Conservation (phyloP, 768 basidiomycete genomes). For the Sarcomyxa edulis region DNA sequence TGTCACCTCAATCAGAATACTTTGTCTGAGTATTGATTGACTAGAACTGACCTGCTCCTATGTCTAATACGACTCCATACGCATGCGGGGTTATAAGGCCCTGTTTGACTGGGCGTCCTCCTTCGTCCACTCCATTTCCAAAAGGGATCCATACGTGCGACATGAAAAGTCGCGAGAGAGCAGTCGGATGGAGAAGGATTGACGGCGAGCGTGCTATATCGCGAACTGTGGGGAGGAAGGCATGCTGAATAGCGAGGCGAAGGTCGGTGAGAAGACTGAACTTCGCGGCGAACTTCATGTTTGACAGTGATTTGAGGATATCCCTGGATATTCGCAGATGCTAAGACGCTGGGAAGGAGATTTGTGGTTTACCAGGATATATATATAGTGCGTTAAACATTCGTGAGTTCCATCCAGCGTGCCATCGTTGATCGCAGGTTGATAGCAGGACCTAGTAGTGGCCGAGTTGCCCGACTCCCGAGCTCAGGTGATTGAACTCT, state of each 20-base stretch:
- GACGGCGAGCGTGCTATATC: constrained; percentile 34
- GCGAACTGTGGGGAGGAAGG: constrained; percentile 38
- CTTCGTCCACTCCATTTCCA: constrained; percentile 41
- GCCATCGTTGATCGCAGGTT: too few relatives aligned
- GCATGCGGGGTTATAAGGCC: constrained; percentile 50
- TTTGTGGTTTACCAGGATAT: too few relatives aligned
- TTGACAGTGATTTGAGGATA: neutral
- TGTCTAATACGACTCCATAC: constrained; percentile 56
- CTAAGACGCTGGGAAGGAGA: too few relatives aligned
- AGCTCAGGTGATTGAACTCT: too few relatives aligned
- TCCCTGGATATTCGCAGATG: too few relatives aligned
- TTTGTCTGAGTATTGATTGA: neutral
- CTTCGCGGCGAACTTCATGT: constrained; percentile 44
- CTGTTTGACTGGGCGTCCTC: constrained; percentile 33
- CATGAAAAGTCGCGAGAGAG: constrained; percentile 54
- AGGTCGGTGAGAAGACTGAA: constrained; percentile 40
- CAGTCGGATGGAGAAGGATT: constrained; percentile 37
- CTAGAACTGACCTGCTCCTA: constrained; percentile 52
- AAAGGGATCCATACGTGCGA: constrained; percentile 49
- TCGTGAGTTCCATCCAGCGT: too few relatives aligned
- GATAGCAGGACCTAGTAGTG: too few relatives aligned
- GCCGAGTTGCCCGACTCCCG: too few relatives aligned
- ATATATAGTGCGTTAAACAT: too few relatives aligned
- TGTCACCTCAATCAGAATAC: neutral
- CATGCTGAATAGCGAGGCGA: constrained; percentile 27